These are phyloP conservation scores for Cronartium quercuum DNA, from an alignment of 1,284 basidiomycete genomes.

Conservation along the genomic window DNA sequence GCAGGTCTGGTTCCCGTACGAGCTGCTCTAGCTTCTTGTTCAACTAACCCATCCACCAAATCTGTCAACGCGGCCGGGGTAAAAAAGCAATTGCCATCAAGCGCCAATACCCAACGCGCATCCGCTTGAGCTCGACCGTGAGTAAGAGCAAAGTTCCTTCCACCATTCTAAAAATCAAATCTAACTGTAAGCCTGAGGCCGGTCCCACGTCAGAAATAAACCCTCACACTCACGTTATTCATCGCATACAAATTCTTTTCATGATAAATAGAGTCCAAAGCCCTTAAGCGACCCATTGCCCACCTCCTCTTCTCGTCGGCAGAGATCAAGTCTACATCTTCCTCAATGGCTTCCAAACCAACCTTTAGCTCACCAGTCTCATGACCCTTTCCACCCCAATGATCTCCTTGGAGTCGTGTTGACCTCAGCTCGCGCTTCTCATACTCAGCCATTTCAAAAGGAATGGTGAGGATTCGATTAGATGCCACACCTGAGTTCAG, in stretches of 20 bases:
- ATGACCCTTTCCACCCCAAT: constrained; percentile 24
- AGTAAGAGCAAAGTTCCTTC: constrained; percentile 47
- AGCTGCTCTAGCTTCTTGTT: constrained; percentile 40
- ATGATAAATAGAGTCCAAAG: constrained; percentile 47
- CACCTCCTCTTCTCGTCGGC: constrained; percentile 3
- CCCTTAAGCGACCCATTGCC: constrained; percentile 43
- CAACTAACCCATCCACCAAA: constrained; percentile 43
- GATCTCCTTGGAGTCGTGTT: not conserved
- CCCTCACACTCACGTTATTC: constrained; percentile 46
- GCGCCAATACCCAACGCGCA: constrained; percentile 47
- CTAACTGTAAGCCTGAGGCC: not conserved
- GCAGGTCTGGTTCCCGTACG: constrained; percentile 38
- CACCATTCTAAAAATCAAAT: constrained; percentile 45
- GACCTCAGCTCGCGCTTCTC: constrained; percentile 35
- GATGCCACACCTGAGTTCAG: constrained; percentile 43
- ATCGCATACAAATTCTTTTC: constrained; percentile 49
- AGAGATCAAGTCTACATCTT: constrained; percentile 1
- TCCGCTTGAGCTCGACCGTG: constrained; percentile 45
- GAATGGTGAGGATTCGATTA: constrained; percentile 45
- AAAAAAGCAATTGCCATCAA: constrained; percentile 49
- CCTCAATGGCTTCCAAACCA: constrained; percentile 35
- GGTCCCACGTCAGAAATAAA: not conserved
- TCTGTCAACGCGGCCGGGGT: constrained; percentile 45
- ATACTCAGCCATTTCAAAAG: constrained; percentile 46
- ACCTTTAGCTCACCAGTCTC: constrained; percentile 18